Evolutionary conservation across 306 rosid species (phyloP).

Genomic region (Pueraria montana): DNA sequence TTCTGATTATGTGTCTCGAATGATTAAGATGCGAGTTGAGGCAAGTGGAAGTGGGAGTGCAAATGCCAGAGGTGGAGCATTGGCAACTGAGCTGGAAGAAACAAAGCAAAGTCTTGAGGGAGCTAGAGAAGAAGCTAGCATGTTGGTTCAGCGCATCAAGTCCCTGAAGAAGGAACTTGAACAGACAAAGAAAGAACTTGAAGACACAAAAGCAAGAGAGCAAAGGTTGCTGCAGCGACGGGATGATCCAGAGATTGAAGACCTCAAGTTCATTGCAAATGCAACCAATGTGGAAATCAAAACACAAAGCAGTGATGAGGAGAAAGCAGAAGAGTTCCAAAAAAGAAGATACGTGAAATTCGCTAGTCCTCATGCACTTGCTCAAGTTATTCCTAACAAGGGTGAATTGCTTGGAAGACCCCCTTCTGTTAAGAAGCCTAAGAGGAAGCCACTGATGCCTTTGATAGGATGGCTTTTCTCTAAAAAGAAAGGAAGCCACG

Average conservation of each 20-base stretch:
- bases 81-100: conserved; percentile 70
- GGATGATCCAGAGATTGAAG: conserved; percentile 67
- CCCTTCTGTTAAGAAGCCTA: conserved; percentile 63
- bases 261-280: conserved; percentile 71
- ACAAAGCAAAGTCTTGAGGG: conserved; percentile 68
- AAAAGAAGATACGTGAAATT: conserved; percentile 81
- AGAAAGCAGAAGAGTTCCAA: conserved; percentile 47
- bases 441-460: conserved; percentile 66
- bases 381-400: conserved; percentile 57
- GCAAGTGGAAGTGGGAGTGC: conserved; percentile 57
- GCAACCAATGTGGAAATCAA: conserved; percentile 51
- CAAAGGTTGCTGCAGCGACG: conserved; percentile 43
- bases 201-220: conserved; percentile 65
- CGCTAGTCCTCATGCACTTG: conserved; percentile 77
- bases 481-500: conserved; percentile 60
- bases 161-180: conserved; percentile 76
- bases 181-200: conserved; percentile 68
- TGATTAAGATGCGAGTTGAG: conserved; percentile 60
- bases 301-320: conserved; percentile 35
- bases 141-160: conserved; percentile 58
- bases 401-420: conserved; percentile 50
- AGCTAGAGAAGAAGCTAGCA: conserved; percentile 72
- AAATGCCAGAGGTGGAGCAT: conserved; percentile 54
- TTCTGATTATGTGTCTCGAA: conserved; percentile 3
- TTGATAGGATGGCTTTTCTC: conserved; percentile 76